Conservation (phyloP, 1,284 basidiomycete genomes). For the Ceratobasidium sp. region DNA sequence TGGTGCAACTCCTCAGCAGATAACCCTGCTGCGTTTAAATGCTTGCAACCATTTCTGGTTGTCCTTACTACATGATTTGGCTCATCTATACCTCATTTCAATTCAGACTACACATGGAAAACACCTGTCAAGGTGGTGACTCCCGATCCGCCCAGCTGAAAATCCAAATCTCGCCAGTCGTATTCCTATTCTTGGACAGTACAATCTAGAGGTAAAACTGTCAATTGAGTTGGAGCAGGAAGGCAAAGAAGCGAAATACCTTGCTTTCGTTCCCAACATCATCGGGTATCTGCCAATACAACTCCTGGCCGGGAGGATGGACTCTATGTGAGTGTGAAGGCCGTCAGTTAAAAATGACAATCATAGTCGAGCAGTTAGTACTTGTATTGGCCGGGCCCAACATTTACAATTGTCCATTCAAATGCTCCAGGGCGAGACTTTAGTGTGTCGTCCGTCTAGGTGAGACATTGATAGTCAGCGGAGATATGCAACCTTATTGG, state of each 20-base stretch:
- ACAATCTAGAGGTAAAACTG: not conserved
- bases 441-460: not conserved
- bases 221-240: not conserved
- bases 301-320: not conserved
- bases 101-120: too few species aligned
- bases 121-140: too few species aligned
- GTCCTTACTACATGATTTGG: too few species aligned
- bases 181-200: not conserved
- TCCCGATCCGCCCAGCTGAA: too few species aligned
- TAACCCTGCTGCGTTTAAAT: too few species aligned
- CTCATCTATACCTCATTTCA: too few species aligned
- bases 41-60: too few species aligned
- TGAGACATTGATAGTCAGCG: not conserved
- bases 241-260: not conserved
- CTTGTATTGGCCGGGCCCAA: conserved; percentile 2
- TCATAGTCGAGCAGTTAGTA: not conserved
- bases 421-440: not conserved
- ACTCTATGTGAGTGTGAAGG: not conserved
- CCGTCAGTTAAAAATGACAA: not conserved
- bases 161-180: too few species aligned
- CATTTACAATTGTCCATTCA: not conserved
- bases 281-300: not conserved
- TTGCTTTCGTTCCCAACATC: not conserved
- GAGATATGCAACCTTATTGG: not conserved
- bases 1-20: too few species aligned